These are phyloP conservation scores for Mycena alexandri DNA, from an alignment of 768 basidiomycete species.

Conservation along the genomic window DNA sequence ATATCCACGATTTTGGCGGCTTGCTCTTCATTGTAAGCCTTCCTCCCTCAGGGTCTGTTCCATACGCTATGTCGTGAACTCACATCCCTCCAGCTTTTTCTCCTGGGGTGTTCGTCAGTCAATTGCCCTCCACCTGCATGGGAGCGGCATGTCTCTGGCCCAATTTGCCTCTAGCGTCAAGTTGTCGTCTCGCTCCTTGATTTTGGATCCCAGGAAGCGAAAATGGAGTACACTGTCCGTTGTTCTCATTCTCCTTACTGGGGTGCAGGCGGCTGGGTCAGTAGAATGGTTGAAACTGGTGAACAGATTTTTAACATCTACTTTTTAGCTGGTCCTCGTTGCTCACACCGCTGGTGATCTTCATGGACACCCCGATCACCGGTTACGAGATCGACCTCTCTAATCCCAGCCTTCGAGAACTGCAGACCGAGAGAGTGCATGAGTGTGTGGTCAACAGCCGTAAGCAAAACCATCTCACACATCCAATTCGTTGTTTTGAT, in stretches of 20 bases:
- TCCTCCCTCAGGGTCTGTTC: too few relatives aligned
- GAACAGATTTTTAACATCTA: not conserved
- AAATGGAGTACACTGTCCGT: slow-evolving; percentile 17
- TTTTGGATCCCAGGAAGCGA: not conserved
- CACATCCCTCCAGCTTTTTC: slow-evolving; percentile 1
- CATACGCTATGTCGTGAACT: not conserved
- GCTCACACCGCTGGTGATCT: not conserved
- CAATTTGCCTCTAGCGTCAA: slow-evolving; percentile 5
- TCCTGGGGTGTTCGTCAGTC: slow-evolving; percentile 1
- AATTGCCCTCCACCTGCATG: not conserved
- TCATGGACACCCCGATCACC: not conserved
- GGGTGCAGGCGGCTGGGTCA: slow-evolving; percentile 16
- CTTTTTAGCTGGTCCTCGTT: slow-evolving; percentile 9
- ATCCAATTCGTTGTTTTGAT: not conserved
- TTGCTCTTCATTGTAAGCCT: slow-evolving; percentile 3
- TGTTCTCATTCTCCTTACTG: not conserved
- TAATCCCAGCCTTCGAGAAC: not conserved
- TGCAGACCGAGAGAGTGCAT: not conserved
- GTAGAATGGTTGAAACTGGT: not conserved
- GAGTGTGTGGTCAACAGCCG: slow-evolving; percentile 2
- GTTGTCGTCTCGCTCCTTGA: not conserved
- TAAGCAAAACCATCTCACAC: not conserved
- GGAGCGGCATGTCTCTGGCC: slow-evolving; percentile 1
- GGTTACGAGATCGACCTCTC: slow-evolving; percentile 8
- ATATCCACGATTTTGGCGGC: slow-evolving; percentile 12